Conservation (phyloP, 495 filamentous ascomycete genomes). For the Podospora australis region DNA sequence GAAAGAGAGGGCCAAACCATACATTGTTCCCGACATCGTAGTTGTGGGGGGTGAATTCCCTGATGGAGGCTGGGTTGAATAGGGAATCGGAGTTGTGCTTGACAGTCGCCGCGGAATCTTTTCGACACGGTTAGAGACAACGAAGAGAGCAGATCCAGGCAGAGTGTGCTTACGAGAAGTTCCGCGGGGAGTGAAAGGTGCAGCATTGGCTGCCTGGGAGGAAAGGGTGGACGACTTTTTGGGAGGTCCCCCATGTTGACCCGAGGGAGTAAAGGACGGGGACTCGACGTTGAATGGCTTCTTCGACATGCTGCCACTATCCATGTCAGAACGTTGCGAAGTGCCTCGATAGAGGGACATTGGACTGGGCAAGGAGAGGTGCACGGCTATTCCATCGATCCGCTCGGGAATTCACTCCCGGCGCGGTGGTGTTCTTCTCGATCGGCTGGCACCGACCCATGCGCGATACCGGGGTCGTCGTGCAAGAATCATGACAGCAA, state of each 20-base stretch:
- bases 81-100: constrained; percentile 32
- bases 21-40: constrained; percentile 61
- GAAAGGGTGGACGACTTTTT: constrained; percentile 69
- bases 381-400: too few species aligned
- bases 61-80: constrained; percentile 52
- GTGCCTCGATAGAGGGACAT: too few species aligned
- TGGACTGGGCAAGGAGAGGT: too few species aligned
- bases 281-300: constrained; percentile 93
- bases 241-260: constrained; percentile 29
- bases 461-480: too few species aligned
- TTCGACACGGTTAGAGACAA: constrained; percentile 12
- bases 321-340: too few species aligned
- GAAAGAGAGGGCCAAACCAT: constrained; percentile 27
- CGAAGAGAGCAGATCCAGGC: not conserved
- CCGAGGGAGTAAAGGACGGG: constrained; percentile 82
- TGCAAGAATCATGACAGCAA: not conserved
- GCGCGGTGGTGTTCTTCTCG: too few species aligned
- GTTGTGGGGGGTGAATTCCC: constrained; percentile 76
- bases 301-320: constrained; percentile 50
- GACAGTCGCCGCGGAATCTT: constrained; percentile 28
- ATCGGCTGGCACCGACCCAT: too few species aligned
- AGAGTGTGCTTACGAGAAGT: constrained; percentile 28
- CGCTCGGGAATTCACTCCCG: too few species aligned
- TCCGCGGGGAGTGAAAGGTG: constrained; percentile 75
- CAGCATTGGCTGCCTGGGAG: constrained; percentile 81